Evolutionary conservation across 2,329 filamentous ascomycete genomes (phyloP).

Genomic region (Parafenestella ontariensis): DNA sequence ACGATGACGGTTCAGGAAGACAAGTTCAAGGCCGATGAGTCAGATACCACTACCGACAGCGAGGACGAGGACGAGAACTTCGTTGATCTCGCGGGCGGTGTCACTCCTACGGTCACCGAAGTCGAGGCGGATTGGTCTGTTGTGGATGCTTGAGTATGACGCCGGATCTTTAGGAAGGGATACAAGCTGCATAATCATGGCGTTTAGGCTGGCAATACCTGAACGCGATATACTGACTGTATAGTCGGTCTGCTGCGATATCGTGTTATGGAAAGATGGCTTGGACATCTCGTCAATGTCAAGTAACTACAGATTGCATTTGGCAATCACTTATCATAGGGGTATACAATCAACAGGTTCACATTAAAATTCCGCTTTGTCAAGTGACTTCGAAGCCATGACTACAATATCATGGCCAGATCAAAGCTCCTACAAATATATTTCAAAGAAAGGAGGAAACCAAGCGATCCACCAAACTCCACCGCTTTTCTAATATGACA

Average conservation of each 20-base stretch:
- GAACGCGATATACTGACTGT: neutral
- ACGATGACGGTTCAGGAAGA: too few relatives aligned
- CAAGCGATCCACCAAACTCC: constrained; percentile 11
- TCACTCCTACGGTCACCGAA: constrained; percentile 7
- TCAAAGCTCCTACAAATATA: neutral
- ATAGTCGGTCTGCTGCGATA: neutral
- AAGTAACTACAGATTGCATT: neutral
- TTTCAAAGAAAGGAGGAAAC: neutral
- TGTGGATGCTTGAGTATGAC: constrained; percentile 1
- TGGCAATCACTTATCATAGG: neutral
- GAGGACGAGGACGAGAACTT: constrained; percentile 7
- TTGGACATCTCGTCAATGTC: neutral
- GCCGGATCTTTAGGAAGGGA: neutral
- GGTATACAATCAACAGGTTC: neutral
- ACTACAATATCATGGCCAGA: neutral
- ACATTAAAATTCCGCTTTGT: neutral
- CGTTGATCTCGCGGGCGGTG: constrained; percentile 10
- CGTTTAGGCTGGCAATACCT: neutral
- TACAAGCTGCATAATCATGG: neutral
- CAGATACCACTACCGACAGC: constrained; percentile 2
- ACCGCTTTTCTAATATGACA: constrained; percentile 7
- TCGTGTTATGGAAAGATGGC: neutral
- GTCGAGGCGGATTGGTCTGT: constrained; percentile 11
- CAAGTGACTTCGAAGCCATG: neutral
- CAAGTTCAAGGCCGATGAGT: too few relatives aligned